Evolutionary conservation across 2,329 filamentous ascomycete genomes (phyloP).

Genomic region (Diaporthe sp.): DNA sequence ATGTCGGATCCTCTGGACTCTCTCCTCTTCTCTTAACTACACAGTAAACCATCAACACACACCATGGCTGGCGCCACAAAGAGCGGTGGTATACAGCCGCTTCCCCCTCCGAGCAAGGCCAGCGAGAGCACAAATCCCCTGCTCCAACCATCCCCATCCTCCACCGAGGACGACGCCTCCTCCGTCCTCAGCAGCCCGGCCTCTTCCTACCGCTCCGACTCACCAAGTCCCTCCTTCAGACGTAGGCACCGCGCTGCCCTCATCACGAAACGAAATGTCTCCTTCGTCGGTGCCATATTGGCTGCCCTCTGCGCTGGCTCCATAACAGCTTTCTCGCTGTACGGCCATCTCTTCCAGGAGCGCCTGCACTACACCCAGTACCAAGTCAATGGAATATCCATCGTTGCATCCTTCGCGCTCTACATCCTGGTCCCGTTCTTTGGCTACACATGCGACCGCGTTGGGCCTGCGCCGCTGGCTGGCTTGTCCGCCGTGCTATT

Average conservation of each 20-base stretch:
- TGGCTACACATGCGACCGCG: conserved; percentile 92
- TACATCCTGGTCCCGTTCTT: conserved; percentile 93
- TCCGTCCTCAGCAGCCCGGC: conserved; percentile 37
- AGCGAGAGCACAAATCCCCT: conserved; percentile 25
- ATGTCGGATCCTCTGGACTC: background rate
- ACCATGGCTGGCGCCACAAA: conserved; percentile 33
- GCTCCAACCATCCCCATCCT: conserved; percentile 33
- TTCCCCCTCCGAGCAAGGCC: background rate
- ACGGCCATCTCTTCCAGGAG: conserved; percentile 90
- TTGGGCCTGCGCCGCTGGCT: conserved; percentile 83
- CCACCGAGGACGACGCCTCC: conserved; percentile 31
- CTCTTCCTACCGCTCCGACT: conserved; percentile 39
- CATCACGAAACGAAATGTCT: conserved; percentile 38
- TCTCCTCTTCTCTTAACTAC: background rate
- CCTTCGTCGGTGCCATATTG: conserved; percentile 43
- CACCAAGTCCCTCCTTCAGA: conserved; percentile 34
- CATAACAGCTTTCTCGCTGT: conserved; percentile 93
- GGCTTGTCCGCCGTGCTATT: conserved; percentile 81
- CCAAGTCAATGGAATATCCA: conserved; percentile 91
- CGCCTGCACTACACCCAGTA: conserved; percentile 90
- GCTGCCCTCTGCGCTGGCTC: conserved; percentile 75
- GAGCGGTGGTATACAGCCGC: conserved; percentile 14
- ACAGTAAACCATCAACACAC: background rate
- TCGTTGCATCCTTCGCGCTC: conserved; percentile 87
- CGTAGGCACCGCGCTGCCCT: conserved; percentile 33